Evolutionary conservation across 1,284 basidiomycete genomes (phyloP).

Genomic region (Apiotrichum brassicae): DNA sequence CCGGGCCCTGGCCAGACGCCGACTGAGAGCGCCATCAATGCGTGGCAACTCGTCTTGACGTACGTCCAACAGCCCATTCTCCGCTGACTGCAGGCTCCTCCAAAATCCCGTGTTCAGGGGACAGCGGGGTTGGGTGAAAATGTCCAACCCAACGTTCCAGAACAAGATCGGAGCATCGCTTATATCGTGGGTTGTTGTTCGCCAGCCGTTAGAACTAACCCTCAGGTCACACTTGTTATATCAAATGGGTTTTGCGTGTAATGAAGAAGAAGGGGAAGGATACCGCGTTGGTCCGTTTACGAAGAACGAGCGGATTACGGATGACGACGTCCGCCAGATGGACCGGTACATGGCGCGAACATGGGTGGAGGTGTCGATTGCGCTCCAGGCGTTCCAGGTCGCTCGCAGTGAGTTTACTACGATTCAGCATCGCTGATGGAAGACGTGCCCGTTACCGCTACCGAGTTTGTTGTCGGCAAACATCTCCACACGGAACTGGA

Average conservation of each 20-base stretch:
- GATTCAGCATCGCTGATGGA: no score
- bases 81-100: slow-evolving; percentile 23
- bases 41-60: slow-evolving; percentile 32
- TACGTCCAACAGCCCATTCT: slow-evolving; percentile 11
- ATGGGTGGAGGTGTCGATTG: slow-evolving; percentile 37
- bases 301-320: slow-evolving; percentile 15
- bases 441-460: background rate
- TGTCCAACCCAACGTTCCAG: slow-evolving; percentile 30
- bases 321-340: slow-evolving; percentile 28
- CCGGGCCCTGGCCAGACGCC: slow-evolving; percentile 21
- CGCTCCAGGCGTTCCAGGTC: slow-evolving; percentile 17
- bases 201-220: background rate
- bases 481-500: slow-evolving; percentile 16
- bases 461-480: slow-evolving; percentile 6
- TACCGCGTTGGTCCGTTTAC: slow-evolving; percentile 35
- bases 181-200: slow-evolving; percentile 16
- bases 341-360: slow-evolving; percentile 36
- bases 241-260: slow-evolving; percentile 36
- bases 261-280: slow-evolving; percentile 22
- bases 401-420: slow-evolving; percentile 17
- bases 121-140: slow-evolving; percentile 36
- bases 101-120: slow-evolving; percentile 37
- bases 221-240: slow-evolving; percentile 31
- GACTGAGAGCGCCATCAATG: slow-evolving; percentile 26
- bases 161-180: slow-evolving; percentile 28